phyloP scores from a whole-genome alignment of 805 yeast species.

The Limtongia smithiae region DNA sequence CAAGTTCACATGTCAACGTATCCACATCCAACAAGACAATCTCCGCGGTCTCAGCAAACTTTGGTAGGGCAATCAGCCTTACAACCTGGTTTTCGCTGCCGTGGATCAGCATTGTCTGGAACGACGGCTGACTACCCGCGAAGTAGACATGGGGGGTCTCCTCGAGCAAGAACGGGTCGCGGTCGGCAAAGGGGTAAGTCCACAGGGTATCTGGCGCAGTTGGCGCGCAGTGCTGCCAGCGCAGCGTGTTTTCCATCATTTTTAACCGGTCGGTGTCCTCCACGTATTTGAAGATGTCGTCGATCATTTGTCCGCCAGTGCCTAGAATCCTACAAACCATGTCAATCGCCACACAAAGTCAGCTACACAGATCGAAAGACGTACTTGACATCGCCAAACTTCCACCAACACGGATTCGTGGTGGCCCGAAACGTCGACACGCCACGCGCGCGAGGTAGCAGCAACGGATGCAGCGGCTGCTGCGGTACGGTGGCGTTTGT shows the following conservation, averaged over 20 bases:
- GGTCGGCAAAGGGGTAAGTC: constrained; percentile 74
- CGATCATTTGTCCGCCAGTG: constrained; percentile 79
- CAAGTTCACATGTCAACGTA: constrained; percentile 52
- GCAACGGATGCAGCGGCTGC: constrained; percentile 77
- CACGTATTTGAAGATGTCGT: constrained; percentile 70
- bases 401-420: constrained; percentile 75
- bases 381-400: constrained; percentile 47
- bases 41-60: constrained; percentile 62
- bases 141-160: constrained; percentile 84
- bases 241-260: constrained; percentile 62
- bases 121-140: constrained; percentile 76
- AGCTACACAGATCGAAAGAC: not conserved
- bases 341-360: not conserved
- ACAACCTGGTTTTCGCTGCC: constrained; percentile 43
- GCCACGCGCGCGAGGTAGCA: constrained; percentile 50
- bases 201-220: constrained; percentile 95
- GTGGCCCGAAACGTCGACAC: constrained; percentile 44
- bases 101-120: constrained; percentile 45
- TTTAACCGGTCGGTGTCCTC: constrained; percentile 46
- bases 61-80: constrained; percentile 65
- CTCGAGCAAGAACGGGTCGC: constrained; percentile 73
- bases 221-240: constrained; percentile 86
- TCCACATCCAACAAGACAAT: constrained; percentile 58
- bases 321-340: constrained; percentile 50
- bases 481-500: constrained; percentile 84